Conservation (phyloP, 768 basidiomycete species). For the Rhodotorula kratochvilovae region DNA sequence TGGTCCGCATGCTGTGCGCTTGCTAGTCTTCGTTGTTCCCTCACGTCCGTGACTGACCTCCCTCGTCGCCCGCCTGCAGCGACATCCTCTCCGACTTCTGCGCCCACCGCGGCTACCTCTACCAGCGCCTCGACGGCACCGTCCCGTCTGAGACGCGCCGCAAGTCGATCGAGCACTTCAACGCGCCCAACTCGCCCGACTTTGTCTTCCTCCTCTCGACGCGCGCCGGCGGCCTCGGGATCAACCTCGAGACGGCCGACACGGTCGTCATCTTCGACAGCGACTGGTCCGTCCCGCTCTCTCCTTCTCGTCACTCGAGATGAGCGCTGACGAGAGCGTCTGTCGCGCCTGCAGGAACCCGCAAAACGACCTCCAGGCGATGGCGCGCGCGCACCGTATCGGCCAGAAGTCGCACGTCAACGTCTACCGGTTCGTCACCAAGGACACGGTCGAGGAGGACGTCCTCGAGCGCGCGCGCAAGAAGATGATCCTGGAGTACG, state of each 20-base stretch:
- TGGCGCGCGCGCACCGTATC: slow-evolving; percentile 98
- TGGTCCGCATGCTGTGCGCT: slow-evolving; percentile 81
- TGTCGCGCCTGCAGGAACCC: slow-evolving; percentile 35
- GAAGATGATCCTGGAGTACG: slow-evolving; percentile 99
- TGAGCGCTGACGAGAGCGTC: too few relatives aligned
- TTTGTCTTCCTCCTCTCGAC: slow-evolving; percentile 96
- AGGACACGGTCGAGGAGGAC: slow-evolving; percentile 99
- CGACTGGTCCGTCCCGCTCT: slow-evolving; percentile 48
- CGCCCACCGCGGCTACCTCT: slow-evolving; percentile 76
- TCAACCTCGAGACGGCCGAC: slow-evolving; percentile 97
- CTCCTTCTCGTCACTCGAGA: not conserved
- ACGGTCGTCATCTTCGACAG: slow-evolving; percentile 99
- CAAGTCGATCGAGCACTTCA: slow-evolving; percentile 95
- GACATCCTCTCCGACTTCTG: slow-evolving; percentile 99
- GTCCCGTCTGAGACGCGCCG: slow-evolving; percentile 88
- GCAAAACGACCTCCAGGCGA: slow-evolving; percentile 90
- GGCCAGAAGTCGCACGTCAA: slow-evolving; percentile 98
- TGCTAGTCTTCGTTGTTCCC: not conserved
- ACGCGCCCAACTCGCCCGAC: slow-evolving; percentile 83
- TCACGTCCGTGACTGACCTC: not conserved
- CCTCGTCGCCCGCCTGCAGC: not conserved
- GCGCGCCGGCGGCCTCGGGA: slow-evolving; percentile 92
- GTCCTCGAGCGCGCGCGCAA: slow-evolving; percentile 95
- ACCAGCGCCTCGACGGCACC: slow-evolving; percentile 87
- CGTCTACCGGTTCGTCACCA: slow-evolving; percentile 96